These are phyloP conservation scores for Penicillium sp. DNA, from an alignment of 2,329 filamentous ascomycete species.

Conservation along the genomic window DNA sequence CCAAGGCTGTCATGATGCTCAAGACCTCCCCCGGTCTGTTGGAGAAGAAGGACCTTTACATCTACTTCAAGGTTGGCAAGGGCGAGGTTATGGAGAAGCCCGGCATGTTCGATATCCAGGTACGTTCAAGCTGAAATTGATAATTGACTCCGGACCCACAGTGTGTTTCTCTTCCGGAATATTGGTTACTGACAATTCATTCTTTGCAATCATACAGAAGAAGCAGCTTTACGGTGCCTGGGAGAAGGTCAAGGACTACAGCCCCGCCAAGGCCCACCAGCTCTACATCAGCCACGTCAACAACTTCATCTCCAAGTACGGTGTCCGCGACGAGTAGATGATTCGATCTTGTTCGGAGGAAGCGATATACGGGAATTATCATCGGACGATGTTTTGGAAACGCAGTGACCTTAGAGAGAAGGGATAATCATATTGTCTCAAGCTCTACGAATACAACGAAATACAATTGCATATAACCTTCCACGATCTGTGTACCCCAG, in stretches of 20 bases:
- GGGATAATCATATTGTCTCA: background rate
- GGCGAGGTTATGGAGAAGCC: constrained; percentile 32
- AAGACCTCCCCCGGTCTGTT: constrained; percentile 22
- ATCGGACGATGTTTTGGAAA: background rate
- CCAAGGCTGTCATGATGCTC: constrained; percentile 33
- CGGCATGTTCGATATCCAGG: constrained; percentile 43
- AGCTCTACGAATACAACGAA: constrained; percentile 1
- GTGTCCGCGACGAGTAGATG: constrained; percentile 35
- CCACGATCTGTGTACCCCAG: background rate
- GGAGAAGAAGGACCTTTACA: constrained; percentile 38
- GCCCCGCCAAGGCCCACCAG: constrained; percentile 67
- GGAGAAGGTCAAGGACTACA: constrained; percentile 66
- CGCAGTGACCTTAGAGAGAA: background rate
- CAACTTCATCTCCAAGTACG: constrained; percentile 67
- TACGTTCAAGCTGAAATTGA: constrained; percentile 20
- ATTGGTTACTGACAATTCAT: constrained; percentile 17
- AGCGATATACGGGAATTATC: background rate
- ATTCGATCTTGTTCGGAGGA: background rate
- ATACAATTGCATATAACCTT: constrained; percentile 12
- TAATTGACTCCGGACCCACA: background rate
- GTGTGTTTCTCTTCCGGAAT: background rate
- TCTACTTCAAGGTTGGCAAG: constrained; percentile 41
- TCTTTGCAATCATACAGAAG: constrained; percentile 50
- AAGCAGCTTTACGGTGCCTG: constrained; percentile 80
- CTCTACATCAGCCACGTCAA: constrained; percentile 73